A percentile compares a stretch with the other conserved stretches of the same genome.
phyloP scores from a whole-genome alignment of 2,329 filamentous ascomycete genomes.

The Fusarium zealandicum region DNA sequence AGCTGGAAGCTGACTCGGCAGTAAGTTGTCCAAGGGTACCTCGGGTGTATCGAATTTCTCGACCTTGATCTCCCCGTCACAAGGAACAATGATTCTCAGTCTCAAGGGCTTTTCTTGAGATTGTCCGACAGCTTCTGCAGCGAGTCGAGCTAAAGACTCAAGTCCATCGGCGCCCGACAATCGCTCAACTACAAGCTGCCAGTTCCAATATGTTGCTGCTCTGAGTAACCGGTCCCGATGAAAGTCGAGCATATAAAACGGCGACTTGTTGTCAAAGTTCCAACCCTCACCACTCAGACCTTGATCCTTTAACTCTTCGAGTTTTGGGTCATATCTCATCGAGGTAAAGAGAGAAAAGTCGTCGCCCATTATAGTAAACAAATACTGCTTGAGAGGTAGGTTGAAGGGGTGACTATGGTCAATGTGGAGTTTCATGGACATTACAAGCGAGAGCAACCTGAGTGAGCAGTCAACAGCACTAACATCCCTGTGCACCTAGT shows the following conservation, averaged over 20 bases:
- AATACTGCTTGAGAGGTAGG: neutral
- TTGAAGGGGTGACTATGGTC: neutral
- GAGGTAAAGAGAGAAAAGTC: constrained; percentile 73
- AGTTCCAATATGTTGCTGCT: constrained; percentile 64
- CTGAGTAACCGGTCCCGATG: constrained; percentile 81
- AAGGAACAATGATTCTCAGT: constrained; percentile 63
- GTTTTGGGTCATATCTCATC: constrained; percentile 71
- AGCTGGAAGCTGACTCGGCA: constrained; percentile 62
- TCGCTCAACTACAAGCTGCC: constrained; percentile 54
- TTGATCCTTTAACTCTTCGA: constrained; percentile 54
- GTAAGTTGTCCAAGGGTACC: constrained; percentile 60
- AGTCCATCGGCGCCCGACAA: constrained; percentile 58
- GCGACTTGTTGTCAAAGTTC: constrained; percentile 61
- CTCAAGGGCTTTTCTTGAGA: constrained; percentile 50
- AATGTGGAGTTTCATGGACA: neutral
- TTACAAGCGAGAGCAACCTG: too few relatives aligned
- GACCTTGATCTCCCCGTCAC: constrained; percentile 56
- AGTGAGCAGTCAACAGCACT: too few relatives aligned
- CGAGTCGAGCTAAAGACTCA: constrained; percentile 44
- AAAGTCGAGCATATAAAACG: constrained; percentile 80
- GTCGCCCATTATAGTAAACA: constrained; percentile 43
- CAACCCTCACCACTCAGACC: constrained; percentile 55
- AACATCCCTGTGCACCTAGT: too few relatives aligned
- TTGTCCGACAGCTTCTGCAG: constrained; percentile 48
- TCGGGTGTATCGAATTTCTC: constrained; percentile 48